phyloP scores from a whole-genome alignment of 306 rosid genomes.

The Purshia tridentata region DNA sequence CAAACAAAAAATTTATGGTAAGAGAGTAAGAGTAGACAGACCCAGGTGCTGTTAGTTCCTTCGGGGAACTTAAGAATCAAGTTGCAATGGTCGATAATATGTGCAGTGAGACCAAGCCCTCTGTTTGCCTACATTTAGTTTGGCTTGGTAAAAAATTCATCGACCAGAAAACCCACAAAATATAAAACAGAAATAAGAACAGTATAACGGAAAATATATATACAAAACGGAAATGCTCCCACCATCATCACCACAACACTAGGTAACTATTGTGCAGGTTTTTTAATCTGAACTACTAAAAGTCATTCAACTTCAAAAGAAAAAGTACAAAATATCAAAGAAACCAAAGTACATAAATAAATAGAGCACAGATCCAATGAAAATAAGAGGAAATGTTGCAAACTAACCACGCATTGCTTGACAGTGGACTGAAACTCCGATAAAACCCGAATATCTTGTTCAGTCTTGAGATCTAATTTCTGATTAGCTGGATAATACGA shows the following conservation, averaged over 20 bases:
- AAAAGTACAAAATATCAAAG: neutral
- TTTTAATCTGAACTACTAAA: no score
- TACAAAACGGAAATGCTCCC: no score
- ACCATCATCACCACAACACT: no score
- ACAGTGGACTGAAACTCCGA: conserved; percentile 67
- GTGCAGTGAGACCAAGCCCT: conserved; percentile 96
- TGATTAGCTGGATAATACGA: conserved; percentile 42
- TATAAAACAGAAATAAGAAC: neutral
- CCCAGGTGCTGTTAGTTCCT: conserved; percentile 98
- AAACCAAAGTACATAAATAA: neutral
- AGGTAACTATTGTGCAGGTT: no score
- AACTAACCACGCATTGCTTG: conserved; percentile 86
- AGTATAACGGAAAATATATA: no score
- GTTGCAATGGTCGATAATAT: conserved; percentile 74
- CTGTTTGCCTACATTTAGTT: conserved; percentile 68
- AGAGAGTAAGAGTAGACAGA: conserved; percentile 31
- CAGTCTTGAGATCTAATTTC: conserved; percentile 43
- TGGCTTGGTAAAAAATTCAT: conserved; percentile 21
- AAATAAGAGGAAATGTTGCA: neutral
- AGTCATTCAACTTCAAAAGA: neutral
- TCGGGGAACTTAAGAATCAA: conserved; percentile 74
- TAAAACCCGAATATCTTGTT: conserved; percentile 41
- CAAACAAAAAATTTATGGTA: neutral
- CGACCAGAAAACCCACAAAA: neutral
- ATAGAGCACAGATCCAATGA: neutral